Percentiles rank a stretch among this genome's conserved stretches.
Conservation (phyloP, 2,329 filamentous ascomycete species). For the Polytolypa hystricis region DNA sequence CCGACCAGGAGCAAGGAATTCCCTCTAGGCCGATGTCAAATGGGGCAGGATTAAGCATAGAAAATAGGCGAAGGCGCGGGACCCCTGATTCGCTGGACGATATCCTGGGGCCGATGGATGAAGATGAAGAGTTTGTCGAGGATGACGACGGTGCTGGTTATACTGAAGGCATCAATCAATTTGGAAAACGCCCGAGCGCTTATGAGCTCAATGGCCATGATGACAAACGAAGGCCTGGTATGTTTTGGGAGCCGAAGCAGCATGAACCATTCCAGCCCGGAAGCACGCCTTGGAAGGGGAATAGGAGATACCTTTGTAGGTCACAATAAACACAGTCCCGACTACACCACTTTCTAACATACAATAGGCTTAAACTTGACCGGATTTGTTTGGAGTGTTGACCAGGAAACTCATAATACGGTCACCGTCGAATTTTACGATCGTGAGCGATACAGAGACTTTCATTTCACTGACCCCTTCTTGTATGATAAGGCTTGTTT, state of each 20-base stretch:
- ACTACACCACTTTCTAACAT: constrained; percentile 16
- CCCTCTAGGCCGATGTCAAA: constrained; percentile 45
- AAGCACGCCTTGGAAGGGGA: constrained; percentile 90
- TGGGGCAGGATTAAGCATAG: constrained; percentile 43
- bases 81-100: constrained; percentile 71
- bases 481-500: constrained; percentile 94
- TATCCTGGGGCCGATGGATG: constrained; percentile 55
- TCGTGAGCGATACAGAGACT: constrained; percentile 79
- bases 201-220: constrained; percentile 34
- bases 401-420: constrained; percentile 86
- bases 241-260: constrained; percentile 50
- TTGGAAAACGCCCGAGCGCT: constrained; percentile 50
- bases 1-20: constrained; percentile 59
- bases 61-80: constrained; percentile 45
- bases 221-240: constrained; percentile 41
- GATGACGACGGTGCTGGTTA: constrained; percentile 96
- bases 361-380: constrained; percentile 61
- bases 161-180: constrained; percentile 51
- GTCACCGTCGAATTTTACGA: constrained; percentile 98
- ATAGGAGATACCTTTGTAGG: constrained; percentile 76
- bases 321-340: background rate
- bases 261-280: constrained; percentile 88
- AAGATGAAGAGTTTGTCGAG: constrained; percentile 73
- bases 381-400: constrained; percentile 93
- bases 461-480: constrained; percentile 95